phyloP scores from a whole-genome alignment of 495 filamentous ascomycete genomes.

The Aspergillus conjunctus region DNA sequence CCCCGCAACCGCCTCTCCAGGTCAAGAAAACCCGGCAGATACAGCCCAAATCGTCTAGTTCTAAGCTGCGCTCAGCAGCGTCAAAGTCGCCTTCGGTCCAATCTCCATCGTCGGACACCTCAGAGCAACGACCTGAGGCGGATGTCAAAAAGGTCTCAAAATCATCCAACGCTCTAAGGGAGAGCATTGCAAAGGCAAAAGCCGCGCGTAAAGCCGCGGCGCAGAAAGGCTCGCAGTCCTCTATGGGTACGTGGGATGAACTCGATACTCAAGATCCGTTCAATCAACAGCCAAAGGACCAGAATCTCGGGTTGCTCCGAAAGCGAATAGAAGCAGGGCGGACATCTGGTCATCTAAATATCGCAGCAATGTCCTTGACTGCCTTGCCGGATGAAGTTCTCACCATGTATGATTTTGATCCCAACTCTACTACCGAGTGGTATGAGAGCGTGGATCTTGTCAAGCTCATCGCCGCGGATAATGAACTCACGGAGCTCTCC shows the following conservation, averaged over 20 bases:
- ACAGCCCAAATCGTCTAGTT: constrained; percentile 30
- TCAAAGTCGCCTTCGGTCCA: constrained; percentile 39
- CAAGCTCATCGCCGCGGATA: constrained; percentile 86
- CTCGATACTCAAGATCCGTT: constrained; percentile 66
- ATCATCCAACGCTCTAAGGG: constrained; percentile 79
- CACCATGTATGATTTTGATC: constrained; percentile 81
- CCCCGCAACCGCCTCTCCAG: constrained; percentile 51
- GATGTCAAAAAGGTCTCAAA: constrained; percentile 55
- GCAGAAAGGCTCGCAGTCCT: constrained; percentile 36
- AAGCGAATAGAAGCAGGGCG: constrained; percentile 77
- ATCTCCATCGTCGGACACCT: constrained; percentile 34
- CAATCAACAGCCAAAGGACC: constrained; percentile 61
- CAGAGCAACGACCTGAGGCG: constrained; percentile 36
- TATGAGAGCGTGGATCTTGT: constrained; percentile 93
- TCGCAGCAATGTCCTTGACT: constrained; percentile 79
- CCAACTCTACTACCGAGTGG: constrained; percentile 68
- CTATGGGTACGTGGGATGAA: constrained; percentile 41
- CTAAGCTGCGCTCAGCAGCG: constrained; percentile 35
- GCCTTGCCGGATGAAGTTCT: constrained; percentile 82
- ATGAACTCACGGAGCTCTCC: constrained; percentile 75
- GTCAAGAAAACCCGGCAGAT: constrained; percentile 50
- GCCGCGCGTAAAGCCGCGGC: constrained; percentile 70
- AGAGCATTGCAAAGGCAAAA: constrained; percentile 92
- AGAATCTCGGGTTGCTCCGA: constrained; percentile 64
- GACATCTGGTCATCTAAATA: constrained; percentile 82